Conservation (phyloP, 1,284 basidiomycete species). For the Austropuccinia psidii region DNA sequence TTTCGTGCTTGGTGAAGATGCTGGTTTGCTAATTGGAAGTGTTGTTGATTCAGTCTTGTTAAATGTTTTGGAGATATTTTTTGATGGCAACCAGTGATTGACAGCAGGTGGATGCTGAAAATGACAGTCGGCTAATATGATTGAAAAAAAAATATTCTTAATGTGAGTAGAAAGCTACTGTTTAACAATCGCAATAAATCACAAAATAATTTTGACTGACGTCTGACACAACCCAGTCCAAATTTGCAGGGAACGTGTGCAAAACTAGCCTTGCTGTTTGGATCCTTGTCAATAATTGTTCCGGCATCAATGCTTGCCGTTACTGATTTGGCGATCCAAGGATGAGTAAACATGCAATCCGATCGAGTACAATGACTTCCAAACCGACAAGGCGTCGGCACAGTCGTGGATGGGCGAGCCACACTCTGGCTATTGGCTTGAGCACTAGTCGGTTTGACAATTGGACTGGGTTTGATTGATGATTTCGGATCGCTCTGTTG, state of each 20-base stretch:
- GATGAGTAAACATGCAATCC: conserved; percentile 24
- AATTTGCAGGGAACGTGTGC: not conserved
- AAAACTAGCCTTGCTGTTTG: not conserved
- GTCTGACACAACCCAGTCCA: not conserved
- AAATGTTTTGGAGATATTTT: conserved; percentile 34
- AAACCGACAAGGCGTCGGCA: conserved; percentile 28
- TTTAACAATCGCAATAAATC: not conserved
- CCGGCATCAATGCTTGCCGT: not conserved
- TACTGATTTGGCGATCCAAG: conserved; percentile 12
- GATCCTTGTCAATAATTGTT: not conserved
- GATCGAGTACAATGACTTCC: conserved; percentile 27
- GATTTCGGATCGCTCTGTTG: conserved; percentile 34
- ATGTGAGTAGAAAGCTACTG: not conserved
- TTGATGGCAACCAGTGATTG: not conserved
- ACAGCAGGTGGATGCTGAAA: conserved; percentile 19
- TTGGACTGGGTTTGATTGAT: conserved; percentile 7
- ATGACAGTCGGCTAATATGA: conserved; percentile 16
- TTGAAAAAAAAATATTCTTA: not conserved
- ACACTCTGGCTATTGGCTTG: not conserved
- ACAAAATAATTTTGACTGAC: not conserved
- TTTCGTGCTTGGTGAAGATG: not conserved
- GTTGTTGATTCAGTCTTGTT: not conserved
- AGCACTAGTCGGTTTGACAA: not conserved
- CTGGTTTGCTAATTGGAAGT: not conserved
- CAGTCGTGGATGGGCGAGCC: too few relatives aligned